phyloP scores from a whole-genome alignment of 495 filamentous ascomycete genomes.

The Alectoria sarmentosa region DNA sequence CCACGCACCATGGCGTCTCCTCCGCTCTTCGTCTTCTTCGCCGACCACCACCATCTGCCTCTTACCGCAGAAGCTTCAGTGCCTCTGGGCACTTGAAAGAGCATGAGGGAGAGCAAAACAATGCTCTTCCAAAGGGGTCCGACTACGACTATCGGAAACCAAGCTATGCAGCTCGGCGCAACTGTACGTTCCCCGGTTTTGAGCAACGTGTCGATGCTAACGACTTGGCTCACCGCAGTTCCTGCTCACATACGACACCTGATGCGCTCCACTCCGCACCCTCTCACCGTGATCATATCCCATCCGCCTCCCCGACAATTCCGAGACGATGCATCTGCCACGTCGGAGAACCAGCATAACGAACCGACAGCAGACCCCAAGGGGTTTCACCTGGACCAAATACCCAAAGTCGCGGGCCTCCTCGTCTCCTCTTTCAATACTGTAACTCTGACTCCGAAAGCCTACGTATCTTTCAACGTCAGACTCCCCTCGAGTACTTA shows the following conservation, averaged over 20 bases:
- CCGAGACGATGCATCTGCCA: background rate
- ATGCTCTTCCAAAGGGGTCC: background rate
- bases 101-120: too few relatives aligned
- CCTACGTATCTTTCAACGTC: slow-evolving; percentile 76
- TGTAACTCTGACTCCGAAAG: slow-evolving; percentile 56
- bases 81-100: background rate
- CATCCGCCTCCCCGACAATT: background rate
- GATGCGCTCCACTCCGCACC: slow-evolving; percentile 13
- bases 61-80: background rate
- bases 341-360: background rate
- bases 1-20: background rate
- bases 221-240: background rate
- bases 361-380: background rate
- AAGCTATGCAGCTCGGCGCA: slow-evolving; percentile 1
- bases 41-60: background rate
- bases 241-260: slow-evolving; percentile 1
- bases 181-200: background rate
- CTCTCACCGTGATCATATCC: slow-evolving; percentile 17
- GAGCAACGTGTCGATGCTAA: background rate
- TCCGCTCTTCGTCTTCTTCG: background rate
- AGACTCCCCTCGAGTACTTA: slow-evolving; percentile 64
- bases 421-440: slow-evolving; percentile 82
- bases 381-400: slow-evolving; percentile 30
- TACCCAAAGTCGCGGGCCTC: slow-evolving; percentile 45
- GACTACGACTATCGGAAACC: background rate